Conservation (phyloP, 1,284 basidiomycete species). For the Ganoderma lingzhi region DNA sequence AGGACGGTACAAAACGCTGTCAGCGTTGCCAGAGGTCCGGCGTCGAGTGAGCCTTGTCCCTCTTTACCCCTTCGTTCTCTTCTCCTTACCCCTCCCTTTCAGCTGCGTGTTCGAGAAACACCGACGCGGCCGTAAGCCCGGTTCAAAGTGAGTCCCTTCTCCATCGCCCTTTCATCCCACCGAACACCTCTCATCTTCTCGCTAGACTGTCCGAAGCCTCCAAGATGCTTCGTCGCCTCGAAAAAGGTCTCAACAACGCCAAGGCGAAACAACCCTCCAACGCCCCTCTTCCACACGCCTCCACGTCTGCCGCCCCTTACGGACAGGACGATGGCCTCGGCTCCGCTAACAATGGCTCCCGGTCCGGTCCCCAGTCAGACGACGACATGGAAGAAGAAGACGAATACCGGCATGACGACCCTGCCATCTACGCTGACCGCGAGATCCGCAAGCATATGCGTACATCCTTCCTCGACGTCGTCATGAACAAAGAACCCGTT, state of each 20-base stretch:
- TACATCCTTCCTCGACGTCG: constrained; percentile 78
- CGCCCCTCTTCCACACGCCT: constrained; percentile 41
- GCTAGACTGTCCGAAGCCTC: constrained; percentile 82
- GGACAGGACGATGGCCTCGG: constrained; percentile 38
- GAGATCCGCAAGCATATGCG: constrained; percentile 75
- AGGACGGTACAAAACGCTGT: constrained; percentile 83
- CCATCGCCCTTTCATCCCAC: constrained; percentile 14
- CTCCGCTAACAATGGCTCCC: constrained; percentile 45
- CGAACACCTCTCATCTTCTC: constrained; percentile 20
- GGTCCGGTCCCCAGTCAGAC: constrained; percentile 34
- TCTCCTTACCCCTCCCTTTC: constrained; percentile 17
- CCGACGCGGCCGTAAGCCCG: constrained; percentile 85
- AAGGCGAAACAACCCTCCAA: constrained; percentile 69
- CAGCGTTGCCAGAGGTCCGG: constrained; percentile 82
- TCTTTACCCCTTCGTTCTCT: constrained; percentile 15
- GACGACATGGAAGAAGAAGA: constrained; percentile 63
- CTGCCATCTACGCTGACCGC: constrained; percentile 74
- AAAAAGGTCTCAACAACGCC: constrained; percentile 81
- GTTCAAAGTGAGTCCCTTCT: constrained; percentile 71
- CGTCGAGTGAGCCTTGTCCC: constrained; percentile 61
- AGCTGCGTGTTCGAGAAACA: constrained; percentile 89
- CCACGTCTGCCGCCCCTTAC: constrained; percentile 46
- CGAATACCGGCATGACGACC: constrained; percentile 62
- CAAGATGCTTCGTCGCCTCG: constrained; percentile 84
- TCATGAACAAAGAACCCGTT: constrained; percentile 68